phyloP scores from a whole-genome alignment of 495 filamentous ascomycete species.

The Penicillium lagena region DNA sequence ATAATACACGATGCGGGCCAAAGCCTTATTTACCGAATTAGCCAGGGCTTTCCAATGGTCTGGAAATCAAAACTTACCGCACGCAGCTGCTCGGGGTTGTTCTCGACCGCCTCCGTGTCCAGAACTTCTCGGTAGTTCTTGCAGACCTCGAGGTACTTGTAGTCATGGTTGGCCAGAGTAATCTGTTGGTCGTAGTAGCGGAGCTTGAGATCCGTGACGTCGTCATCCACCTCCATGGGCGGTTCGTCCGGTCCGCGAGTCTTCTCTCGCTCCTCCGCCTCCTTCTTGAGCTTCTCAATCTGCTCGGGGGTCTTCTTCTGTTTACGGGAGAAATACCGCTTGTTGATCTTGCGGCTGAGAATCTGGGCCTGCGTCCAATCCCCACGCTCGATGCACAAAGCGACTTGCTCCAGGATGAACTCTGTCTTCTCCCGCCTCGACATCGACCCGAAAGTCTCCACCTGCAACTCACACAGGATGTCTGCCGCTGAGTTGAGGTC shows the following conservation, averaged over 20 bases:
- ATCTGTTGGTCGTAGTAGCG: constrained; percentile 97
- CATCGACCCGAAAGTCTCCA: constrained; percentile 99
- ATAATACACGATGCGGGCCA: constrained; percentile 94
- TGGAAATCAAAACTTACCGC: constrained; percentile 52
- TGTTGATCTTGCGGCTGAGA: constrained; percentile 94
- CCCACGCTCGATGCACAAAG: constrained; percentile 87
- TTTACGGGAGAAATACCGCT: constrained; percentile 78
- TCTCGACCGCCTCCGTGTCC: constrained; percentile 89
- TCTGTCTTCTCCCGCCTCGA: constrained; percentile 94
- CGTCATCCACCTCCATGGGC: constrained; percentile 71
- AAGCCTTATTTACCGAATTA: constrained; percentile 11
- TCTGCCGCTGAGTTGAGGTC: constrained; percentile 86
- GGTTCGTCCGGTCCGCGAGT: constrained; percentile 63
- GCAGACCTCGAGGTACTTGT: constrained; percentile 94
- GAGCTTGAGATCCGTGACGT: constrained; percentile 93
- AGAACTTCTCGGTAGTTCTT: constrained; percentile 95
- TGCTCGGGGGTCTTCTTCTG: constrained; percentile 83
- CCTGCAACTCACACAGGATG: constrained; percentile 93
- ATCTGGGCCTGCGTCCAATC: constrained; percentile 97
- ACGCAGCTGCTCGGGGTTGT: constrained; percentile 76
- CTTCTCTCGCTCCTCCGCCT: constrained; percentile 73
- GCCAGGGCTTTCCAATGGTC: background rate
- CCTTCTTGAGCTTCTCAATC: constrained; percentile 82
- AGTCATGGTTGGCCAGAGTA: constrained; percentile 86
- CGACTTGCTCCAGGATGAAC: constrained; percentile 94